Conservation (phyloP, 495 filamentous ascomycete genomes). For the Annulohypoxylon bovei region DNA sequence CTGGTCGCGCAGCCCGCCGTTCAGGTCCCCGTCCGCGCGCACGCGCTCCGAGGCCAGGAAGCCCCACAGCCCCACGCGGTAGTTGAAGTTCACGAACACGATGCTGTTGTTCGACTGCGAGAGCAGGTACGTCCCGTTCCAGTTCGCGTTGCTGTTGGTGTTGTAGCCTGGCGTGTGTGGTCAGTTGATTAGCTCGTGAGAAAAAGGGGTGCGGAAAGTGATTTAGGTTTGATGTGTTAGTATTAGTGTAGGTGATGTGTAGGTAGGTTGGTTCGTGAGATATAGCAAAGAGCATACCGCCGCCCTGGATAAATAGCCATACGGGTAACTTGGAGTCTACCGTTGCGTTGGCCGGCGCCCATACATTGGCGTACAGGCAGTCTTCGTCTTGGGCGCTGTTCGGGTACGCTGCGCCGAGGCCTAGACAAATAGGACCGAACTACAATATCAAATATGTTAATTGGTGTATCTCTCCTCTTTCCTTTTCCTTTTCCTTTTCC, state of each 20-base stretch:
- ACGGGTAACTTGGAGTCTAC: constrained; percentile 65
- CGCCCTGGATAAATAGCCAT: constrained; percentile 81
- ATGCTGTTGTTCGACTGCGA: constrained; percentile 66
- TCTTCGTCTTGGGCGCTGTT: constrained; percentile 67
- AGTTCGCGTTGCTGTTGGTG: constrained; percentile 69
- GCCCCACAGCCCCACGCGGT: constrained; percentile 76
- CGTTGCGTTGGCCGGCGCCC: constrained; percentile 67
- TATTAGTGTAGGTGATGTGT: background rate
- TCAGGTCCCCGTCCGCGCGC: constrained; percentile 59
- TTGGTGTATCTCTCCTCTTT: background rate
- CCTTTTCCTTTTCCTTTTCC: background rate
- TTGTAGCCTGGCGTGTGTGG: constrained; percentile 63
- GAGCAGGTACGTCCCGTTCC: constrained; percentile 71
- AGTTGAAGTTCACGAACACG: constrained; percentile 79
- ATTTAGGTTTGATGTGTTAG: background rate
- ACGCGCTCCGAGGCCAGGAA: constrained; percentile 74
- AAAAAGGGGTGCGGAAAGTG: background rate
- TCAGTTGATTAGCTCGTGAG: too few relatives aligned
- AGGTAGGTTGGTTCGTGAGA: too few relatives aligned
- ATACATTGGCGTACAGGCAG: constrained; percentile 81
- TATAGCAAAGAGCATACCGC: constrained; percentile 55
- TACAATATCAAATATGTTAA: constrained; percentile 22
- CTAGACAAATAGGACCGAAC: constrained; percentile 64
- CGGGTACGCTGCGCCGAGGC: constrained; percentile 50
- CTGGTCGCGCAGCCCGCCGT: constrained; percentile 79